Evolutionary conservation across 2,329 filamentous ascomycete species (phyloP), one percentile per base, ranked within the genome.

Genomic region (Phialophora verrucosa): DNA sequence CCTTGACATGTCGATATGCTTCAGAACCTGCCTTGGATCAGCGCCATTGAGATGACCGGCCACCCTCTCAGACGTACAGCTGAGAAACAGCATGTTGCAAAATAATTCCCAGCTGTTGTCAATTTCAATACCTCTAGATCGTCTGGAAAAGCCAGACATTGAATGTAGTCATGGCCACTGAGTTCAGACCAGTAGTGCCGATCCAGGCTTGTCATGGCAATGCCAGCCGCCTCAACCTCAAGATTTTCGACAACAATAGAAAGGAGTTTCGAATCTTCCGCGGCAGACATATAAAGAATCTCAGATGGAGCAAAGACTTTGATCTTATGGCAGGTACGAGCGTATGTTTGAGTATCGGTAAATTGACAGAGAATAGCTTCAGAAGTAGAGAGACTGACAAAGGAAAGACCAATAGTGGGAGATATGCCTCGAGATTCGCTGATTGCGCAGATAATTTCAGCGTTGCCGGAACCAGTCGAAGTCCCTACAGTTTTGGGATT

Each of bases 291-390:
- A 71, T 96, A 89, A 1, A 98, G 80, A 58, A 97, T 91, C 69
- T 90, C 88, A 1, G 89, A 90, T 0, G 94, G 93, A 27, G 90
- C 87, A 72, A 92, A 91, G 27, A 97, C 88, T 60, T 87, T 86
- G 38, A 98, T 84, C 76, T 97, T 97, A 77, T 96, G 91, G 32
- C 96, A 83, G 0, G 93, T 96, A 74, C 89, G 90, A 64, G 93
- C 89, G 75, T 96, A 98, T 38, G 93, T 96, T 76, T 97, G 93
- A 64, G 90, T 96, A 77, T 98, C 94, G 74, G 90, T 93, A 70
- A 98, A 94, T 74, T 97, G 92, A 74, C 92, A 96, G 47, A 98
- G 84, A 31, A 93, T 87, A 17, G 88, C 91, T 78, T 97, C 92
- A 47, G 90, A 91, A 2, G 91, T 93, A 50, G 91, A 89, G 2